Conservation (phyloP, 331 rosid genomes). For the Spiraea crenata region DNA sequence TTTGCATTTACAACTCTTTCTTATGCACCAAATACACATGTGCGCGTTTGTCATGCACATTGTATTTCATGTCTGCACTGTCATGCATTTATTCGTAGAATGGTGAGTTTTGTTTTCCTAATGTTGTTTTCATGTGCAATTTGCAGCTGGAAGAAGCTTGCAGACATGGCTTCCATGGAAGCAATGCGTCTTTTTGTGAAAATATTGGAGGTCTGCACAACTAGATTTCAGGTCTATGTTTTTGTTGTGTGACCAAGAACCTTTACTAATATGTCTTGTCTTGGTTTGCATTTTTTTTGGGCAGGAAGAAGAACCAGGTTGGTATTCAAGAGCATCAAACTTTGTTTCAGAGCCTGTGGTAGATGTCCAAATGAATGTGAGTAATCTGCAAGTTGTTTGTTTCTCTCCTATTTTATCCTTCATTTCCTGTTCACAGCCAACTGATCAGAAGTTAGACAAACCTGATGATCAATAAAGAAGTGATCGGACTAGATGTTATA, state of each 20-base stretch:
- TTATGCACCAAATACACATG: background rate
- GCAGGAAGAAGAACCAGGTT: constrained; percentile 98
- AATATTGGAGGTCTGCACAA: constrained; percentile 75
- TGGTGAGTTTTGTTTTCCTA: constrained; percentile 15
- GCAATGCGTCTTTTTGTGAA: constrained; percentile 99
- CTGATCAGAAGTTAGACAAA: background rate
- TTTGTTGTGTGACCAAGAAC: constrained; percentile 14
- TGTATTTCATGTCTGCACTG: background rate
- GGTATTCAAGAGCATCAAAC: constrained; percentile 95
- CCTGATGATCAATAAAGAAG: too few species aligned
- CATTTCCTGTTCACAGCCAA: background rate
- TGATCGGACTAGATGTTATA: too few species aligned
- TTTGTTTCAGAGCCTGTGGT: constrained; percentile 74
- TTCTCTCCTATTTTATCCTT: background rate
- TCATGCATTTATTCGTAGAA: background rate
- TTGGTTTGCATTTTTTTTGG: constrained; percentile 21
- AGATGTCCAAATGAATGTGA: constrained; percentile 89
- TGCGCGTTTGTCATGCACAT: background rate
- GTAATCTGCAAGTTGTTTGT: constrained; percentile 27
- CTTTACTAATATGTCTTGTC: constrained; percentile 27
- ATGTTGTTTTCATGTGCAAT: constrained; percentile 25
- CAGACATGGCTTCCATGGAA: constrained; percentile 76
- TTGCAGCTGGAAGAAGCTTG: constrained; percentile 98
- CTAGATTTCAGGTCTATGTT: constrained; percentile 12
- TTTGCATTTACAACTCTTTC: constrained; percentile 16